Conservation (phyloP, 306 rosid species). For the Quercus ilex region DNA sequence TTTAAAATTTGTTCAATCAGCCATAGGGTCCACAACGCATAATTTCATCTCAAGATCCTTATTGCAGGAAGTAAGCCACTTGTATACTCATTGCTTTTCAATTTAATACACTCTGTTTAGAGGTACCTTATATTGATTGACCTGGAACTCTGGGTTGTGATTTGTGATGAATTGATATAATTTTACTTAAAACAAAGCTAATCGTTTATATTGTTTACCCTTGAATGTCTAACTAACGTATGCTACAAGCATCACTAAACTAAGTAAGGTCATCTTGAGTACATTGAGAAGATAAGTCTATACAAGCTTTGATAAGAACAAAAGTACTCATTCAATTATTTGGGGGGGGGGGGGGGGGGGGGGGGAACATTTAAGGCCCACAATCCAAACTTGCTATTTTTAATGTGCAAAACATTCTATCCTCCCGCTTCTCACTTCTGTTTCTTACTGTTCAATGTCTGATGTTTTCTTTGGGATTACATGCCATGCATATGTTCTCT, state of each 20-base stretch:
- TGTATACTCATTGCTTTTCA: background rate
- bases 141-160: background rate
- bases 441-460: background rate
- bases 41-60: background rate
- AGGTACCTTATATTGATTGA: background rate
- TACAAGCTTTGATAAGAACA: too few species aligned
- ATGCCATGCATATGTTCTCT: background rate
- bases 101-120: background rate
- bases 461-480: background rate
- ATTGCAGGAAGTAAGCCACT: background rate
- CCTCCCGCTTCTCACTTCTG: background rate
- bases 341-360: too few species aligned
- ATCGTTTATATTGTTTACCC: background rate
- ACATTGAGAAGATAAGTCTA: background rate
- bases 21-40: background rate
- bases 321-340: too few species aligned
- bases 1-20: background rate
- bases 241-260: background rate
- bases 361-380: too few species aligned
- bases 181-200: background rate
- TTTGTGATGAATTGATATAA: background rate
- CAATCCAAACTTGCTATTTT: too few species aligned
- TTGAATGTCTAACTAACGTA: background rate
- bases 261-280: background rate
- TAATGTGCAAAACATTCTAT: too few species aligned